Evolutionary conservation across 176 grass and related monocot species (phyloP).

Genomic region (Oryza glaberrima): DNA sequence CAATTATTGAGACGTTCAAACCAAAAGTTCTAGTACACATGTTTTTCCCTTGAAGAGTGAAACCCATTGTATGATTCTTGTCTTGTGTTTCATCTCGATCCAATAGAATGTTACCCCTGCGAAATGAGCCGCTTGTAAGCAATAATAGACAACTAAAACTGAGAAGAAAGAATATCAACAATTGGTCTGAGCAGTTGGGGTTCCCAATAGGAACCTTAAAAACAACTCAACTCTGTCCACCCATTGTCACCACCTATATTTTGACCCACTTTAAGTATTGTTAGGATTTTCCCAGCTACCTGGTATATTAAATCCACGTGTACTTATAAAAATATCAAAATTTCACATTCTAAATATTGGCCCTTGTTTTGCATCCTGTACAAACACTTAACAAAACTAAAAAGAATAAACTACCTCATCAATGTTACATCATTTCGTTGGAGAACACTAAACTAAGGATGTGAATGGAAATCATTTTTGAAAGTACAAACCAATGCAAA

Average conservation of each 20-base stretch:
- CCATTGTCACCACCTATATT: neutral
- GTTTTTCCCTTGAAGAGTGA: slow-evolving; percentile 67
- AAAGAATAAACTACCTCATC: neutral
- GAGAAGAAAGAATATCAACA: slow-evolving; percentile 6
- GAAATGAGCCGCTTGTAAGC: slow-evolving; percentile 39
- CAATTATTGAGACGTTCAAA: slow-evolving; percentile 75
- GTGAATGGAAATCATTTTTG: slow-evolving; percentile 22
- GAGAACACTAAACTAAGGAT: neutral
- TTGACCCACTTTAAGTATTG: neutral
- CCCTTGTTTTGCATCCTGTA: neutral
- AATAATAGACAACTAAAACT: slow-evolving; percentile 28
- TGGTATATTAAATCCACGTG: neutral
- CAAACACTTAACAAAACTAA: neutral
- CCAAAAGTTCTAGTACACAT: slow-evolving; percentile 67
- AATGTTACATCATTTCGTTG: neutral
- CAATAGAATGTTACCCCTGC: slow-evolving; percentile 97
- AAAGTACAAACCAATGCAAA: slow-evolving; percentile 81
- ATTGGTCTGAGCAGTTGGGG: neutral
- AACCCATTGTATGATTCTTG: slow-evolving; percentile 39
- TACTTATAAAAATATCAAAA: neutral
- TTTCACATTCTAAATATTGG: neutral
- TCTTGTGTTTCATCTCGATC: slow-evolving; percentile 56
- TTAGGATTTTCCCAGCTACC: neutral
- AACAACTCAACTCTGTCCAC: neutral
- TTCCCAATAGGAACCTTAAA: neutral